phyloP scores from a whole-genome alignment of 495 filamentous ascomycete genomes.

The Tetracladium marchalianum region DNA sequence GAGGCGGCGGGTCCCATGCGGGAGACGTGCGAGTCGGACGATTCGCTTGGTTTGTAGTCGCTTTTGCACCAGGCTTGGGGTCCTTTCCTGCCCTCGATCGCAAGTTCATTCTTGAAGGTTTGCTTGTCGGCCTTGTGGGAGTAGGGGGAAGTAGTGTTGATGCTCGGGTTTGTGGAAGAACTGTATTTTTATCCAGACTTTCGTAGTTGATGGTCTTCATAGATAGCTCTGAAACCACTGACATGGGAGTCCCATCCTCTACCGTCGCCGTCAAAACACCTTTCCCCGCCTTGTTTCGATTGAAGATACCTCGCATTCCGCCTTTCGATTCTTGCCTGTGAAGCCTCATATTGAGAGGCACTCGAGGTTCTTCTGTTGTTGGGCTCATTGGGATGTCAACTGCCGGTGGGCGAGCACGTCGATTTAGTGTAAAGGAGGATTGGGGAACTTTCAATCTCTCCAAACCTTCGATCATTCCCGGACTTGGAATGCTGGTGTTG shows the following conservation, averaged over 20 bases:
- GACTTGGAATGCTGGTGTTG: too few relatives aligned
- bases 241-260: slow-evolving; percentile 6
- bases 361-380: slow-evolving; percentile 1
- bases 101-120: slow-evolving; percentile 11
- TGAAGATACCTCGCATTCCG: slow-evolving; percentile 38
- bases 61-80: slow-evolving; percentile 14
- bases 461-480: background rate
- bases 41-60: slow-evolving; percentile 4
- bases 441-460: slow-evolving; percentile 10
- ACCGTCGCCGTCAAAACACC: background rate
- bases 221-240: slow-evolving; percentile 17
- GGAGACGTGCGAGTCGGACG: slow-evolving; percentile 20
- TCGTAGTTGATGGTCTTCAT: slow-evolving; percentile 22
- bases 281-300: slow-evolving; percentile 14
- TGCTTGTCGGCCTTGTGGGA: slow-evolving; percentile 1
- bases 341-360: slow-evolving; percentile 20
- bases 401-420: slow-evolving; percentile 11
- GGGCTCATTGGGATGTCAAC: slow-evolving; percentile 1
- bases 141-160: slow-evolving; percentile 3
- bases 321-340: slow-evolving; percentile 36
- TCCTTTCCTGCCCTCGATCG: slow-evolving; percentile 30
- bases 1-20: slow-evolving; percentile 67
- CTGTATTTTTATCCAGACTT: slow-evolving; percentile 15
- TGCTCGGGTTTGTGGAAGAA: slow-evolving; percentile 27
- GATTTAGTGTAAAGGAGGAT: slow-evolving; percentile 9